Evolutionary conservation across 257 asterid genomes (phyloP), one percentile per base, ranked within the genome.

Genomic region (Solanum tarapatanum): DNA sequence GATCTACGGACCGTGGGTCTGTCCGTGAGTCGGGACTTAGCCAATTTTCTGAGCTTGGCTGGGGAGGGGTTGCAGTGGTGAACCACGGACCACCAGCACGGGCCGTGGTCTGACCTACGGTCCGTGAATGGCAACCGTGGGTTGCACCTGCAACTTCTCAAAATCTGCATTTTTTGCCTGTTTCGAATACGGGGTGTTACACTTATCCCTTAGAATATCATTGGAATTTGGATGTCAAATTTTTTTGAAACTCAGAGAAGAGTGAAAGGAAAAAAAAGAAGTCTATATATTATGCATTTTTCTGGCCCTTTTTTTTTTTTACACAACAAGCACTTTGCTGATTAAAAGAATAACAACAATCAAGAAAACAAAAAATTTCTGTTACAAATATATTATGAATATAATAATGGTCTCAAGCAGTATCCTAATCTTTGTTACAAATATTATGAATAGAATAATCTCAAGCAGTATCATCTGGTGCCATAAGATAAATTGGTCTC

Each of bases 401-500:
- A 43, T 5, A 79, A 6, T 24, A 43, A 26, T 2, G 62, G 62
- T 14, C 35, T 79, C 84, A 79, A 43, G 3, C 16, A 79, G 24
- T 43, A 26, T 28, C 64, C 26, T 82, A 51, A 51, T 16, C 11
- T 11, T 36, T 35, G 30, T 36, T 36, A 74, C 48, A 19, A 17
- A 36, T 21, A 74, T 11, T 37, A 39, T 26, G 24, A 79, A 41
- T 6, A 79, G 37, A 43, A 76, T 14, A 43, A 43, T 14, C n/a
- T 79, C 84, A 79, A 43, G 6, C 24, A 79, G 64, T 43, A 43
- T 45, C 66, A 23, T 82, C 84, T 24, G 94, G 92, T 2, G 90
- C 89, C 60, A 88, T 90, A 17, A 94, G 92, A 77, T 89, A 88
- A 3, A 92, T n/a, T 11, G 88, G 88, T 82, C 96, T 79, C 10